Conservation (phyloP, 805 yeast genomes). For the Yarrowia sp. region DNA sequence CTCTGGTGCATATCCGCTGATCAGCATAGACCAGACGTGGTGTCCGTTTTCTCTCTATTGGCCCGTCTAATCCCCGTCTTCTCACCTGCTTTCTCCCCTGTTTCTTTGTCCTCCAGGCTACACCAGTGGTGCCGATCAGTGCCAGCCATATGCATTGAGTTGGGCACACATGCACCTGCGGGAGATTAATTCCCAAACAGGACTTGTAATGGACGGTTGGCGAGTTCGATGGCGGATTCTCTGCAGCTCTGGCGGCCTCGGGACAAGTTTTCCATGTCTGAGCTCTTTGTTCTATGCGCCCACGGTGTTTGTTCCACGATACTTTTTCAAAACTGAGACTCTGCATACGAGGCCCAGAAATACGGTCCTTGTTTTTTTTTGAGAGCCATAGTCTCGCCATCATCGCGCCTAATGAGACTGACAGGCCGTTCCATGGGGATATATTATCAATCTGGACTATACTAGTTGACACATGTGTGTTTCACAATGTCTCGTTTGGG, state of each 20-base stretch:
- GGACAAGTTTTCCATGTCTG: not conserved
- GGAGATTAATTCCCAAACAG: conserved; percentile 1
- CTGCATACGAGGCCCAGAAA: too few species aligned
- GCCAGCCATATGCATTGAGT: conserved; percentile 15
- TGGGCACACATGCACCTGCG: not conserved
- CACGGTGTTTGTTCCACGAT: not conserved
- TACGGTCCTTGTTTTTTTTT: too few species aligned
- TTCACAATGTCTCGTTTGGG: not conserved
- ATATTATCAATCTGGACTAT: too few species aligned
- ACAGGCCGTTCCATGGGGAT: too few species aligned
- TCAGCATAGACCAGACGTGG: not conserved
- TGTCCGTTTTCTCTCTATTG: not conserved
- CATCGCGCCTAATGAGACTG: too few species aligned
- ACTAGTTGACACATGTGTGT: not conserved
- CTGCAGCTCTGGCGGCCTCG: not conserved
- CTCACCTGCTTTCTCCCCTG: not conserved
- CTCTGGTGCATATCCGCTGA: not conserved
- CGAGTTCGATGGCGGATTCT: not conserved
- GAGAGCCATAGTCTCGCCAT: too few species aligned
- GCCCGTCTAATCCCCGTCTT: not conserved
- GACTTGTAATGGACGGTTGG: not conserved
- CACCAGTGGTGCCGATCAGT: not conserved
- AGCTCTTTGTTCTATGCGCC: not conserved
- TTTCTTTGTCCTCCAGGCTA: not conserved
- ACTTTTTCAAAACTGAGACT: too few species aligned